These are phyloP conservation scores for Penicillium riverlandense DNA, from an alignment of 495 filamentous ascomycete genomes.

Conservation along the genomic window DNA sequence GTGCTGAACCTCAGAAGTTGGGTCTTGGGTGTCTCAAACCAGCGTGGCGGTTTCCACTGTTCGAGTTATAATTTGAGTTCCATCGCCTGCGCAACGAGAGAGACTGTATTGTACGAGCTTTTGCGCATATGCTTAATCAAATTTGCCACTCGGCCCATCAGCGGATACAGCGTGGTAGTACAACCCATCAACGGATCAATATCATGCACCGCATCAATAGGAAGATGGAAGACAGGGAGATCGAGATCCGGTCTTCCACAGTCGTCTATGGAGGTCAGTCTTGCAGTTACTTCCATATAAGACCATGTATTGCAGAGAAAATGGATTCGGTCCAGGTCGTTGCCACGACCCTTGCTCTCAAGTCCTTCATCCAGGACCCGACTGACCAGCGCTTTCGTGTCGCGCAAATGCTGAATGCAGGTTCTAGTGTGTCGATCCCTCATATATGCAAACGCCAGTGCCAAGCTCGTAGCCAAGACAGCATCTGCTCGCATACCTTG, in stretches of 20 bases:
- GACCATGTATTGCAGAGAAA: constrained; percentile 76
- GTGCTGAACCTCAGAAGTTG: constrained; percentile 56
- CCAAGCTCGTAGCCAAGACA: constrained; percentile 66
- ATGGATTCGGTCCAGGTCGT: constrained; percentile 50
- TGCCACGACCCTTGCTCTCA: constrained; percentile 18
- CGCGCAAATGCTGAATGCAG: constrained; percentile 65
- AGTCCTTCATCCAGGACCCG: constrained; percentile 42
- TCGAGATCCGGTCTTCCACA: constrained; percentile 51
- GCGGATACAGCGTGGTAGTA: constrained; percentile 65
- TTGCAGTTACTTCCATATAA: constrained; percentile 77
- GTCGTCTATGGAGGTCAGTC: constrained; percentile 60
- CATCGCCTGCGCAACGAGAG: constrained; percentile 57
- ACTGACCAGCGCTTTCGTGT: constrained; percentile 58
- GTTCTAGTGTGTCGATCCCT: constrained; percentile 71
- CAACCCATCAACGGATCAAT: constrained; percentile 75
- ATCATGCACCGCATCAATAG: constrained; percentile 41
- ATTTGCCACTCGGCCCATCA: constrained; percentile 63
- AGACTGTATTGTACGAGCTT: constrained; percentile 49
- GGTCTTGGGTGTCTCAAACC: constrained; percentile 59
- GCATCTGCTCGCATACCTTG: constrained; percentile 56
- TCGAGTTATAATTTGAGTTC: constrained; percentile 58
- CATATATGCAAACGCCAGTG: constrained; percentile 70
- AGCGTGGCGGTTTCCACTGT: constrained; percentile 52
- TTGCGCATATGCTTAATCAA: constrained; percentile 59
- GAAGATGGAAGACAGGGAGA: constrained; percentile 27